phyloP scores from a whole-genome alignment of 192 early-diverging fungal species.

The Lunasporangiospora selenospora region DNA sequence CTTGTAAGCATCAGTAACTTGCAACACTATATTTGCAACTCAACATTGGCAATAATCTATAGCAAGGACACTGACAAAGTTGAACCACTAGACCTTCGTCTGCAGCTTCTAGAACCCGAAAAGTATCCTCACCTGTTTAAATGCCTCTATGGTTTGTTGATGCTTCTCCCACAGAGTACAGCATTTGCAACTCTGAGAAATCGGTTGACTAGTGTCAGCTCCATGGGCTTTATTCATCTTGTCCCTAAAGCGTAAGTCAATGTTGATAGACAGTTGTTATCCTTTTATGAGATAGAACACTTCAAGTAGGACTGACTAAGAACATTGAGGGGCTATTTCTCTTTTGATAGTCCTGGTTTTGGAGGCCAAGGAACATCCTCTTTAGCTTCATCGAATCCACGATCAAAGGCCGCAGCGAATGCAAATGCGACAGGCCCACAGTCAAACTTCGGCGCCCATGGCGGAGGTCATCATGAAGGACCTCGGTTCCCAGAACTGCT shows the following conservation, averaged over 20 bases:
- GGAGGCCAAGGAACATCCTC: slow-evolving; percentile 6
- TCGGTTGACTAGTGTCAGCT: slow-evolving; percentile 87
- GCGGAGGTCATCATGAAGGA: slow-evolving; percentile 33
- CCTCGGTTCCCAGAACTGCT: slow-evolving; percentile 75
- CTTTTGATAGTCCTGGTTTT: not conserved
- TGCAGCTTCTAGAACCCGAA: slow-evolving; percentile 94
- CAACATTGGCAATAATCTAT: too few species aligned
- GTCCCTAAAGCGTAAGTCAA: slow-evolving; percentile 59
- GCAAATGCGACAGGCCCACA: slow-evolving; percentile 6
- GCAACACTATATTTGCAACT: too few species aligned
- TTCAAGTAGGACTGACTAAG: too few species aligned
- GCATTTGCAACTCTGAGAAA: slow-evolving; percentile 96
- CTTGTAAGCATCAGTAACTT: slow-evolving; percentile 63
- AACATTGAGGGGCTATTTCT: not conserved
- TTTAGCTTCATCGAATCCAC: slow-evolving; percentile 27
- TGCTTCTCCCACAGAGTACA: slow-evolving; percentile 96
- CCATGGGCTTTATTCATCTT: slow-evolving; percentile 67
- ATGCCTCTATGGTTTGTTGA: slow-evolving; percentile 94
- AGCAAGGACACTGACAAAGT: too few species aligned
- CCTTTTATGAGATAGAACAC: not conserved
- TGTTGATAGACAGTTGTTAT: not conserved
- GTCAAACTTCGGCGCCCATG: not conserved
- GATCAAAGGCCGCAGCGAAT: slow-evolving; percentile 35
- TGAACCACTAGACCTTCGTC: slow-evolving; percentile 68
- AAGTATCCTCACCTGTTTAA: slow-evolving; percentile 90